These are phyloP conservation scores for Pichiaceae sp. DNA, from an alignment of 1,139 yeast genomes.

Conservation along the genomic window DNA sequence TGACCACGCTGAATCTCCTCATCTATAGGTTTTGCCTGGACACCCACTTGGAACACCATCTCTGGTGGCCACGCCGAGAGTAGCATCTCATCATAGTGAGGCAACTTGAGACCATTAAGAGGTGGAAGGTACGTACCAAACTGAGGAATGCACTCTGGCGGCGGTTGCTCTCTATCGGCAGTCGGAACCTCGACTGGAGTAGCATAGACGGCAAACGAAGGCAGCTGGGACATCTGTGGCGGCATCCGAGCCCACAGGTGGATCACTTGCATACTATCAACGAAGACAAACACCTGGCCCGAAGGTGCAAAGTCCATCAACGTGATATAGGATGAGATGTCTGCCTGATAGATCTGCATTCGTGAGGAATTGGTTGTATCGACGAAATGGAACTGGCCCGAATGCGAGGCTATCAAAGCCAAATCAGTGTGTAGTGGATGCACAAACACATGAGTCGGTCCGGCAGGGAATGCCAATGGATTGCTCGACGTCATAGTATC, in stretches of 20 bases:
- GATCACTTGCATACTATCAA: slow-evolving; percentile 55
- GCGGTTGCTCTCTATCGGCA: slow-evolving; percentile 17
- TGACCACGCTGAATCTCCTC: slow-evolving; percentile 28
- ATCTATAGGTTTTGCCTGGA: slow-evolving; percentile 39
- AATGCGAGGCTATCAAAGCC: slow-evolving; percentile 61
- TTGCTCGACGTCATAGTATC: slow-evolving; percentile 66
- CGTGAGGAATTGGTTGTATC: slow-evolving; percentile 75
- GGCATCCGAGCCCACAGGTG: slow-evolving; percentile 64
- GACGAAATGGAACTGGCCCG: slow-evolving; percentile 79
- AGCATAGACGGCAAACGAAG: slow-evolving; percentile 18
- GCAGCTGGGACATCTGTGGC: slow-evolving; percentile 35
- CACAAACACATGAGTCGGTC: slow-evolving; percentile 75
- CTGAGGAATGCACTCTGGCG: slow-evolving; percentile 21
- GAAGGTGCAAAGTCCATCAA: slow-evolving; percentile 64
- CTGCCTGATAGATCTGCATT: slow-evolving; percentile 54
- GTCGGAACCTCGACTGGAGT: slow-evolving; percentile 17
- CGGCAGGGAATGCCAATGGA: slow-evolving; percentile 84
- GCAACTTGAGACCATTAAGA: slow-evolving; percentile 71
- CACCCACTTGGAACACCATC: slow-evolving; percentile 46
- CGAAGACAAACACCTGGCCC: slow-evolving; percentile 70
- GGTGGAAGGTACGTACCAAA: slow-evolving; percentile 37
- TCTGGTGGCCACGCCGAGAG: slow-evolving; percentile 75
- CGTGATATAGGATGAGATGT: slow-evolving; percentile 44
- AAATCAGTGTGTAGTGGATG: slow-evolving; percentile 86
- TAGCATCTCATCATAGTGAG: slow-evolving; percentile 71